Base-by-base conservation (phyloP, 164 flowering plant genomes). In the Macadamia integrifolia region DNA sequence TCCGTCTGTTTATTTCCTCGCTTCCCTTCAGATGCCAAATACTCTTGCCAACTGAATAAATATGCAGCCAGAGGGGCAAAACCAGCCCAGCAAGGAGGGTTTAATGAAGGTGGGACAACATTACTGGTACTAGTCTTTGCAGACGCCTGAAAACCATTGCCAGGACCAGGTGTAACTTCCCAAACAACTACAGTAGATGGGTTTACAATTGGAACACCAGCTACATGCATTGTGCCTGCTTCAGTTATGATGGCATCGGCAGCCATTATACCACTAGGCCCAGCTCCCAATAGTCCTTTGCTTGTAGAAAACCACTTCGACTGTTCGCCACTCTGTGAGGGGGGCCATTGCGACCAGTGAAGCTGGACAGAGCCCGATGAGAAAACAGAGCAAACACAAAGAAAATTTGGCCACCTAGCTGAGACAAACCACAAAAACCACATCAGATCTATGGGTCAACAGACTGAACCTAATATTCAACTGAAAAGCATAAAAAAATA, bases 241-340 rank as follows among this genome's bases (percentile, higher is more conserved):
- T 95, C 99, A 58, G 98, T 95, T 69, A 95, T 79, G 56, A 95
- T 92, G 30, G 93, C 99, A 86, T 95, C 99, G 75, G 94, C 99
- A 73, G 98, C 99, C 98, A 92, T 92, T 66, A 95, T 95, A 60
- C 99, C 99, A 80, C 99, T 95, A 43, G 99, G 99, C 28, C 99
- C 99, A 71, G 98, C 97, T 78, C 99, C 99, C 80, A 95, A 74
- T 30, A 95, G 83, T 58, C 98, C 98, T 83, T 92, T 95, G 75
- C 93, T 89, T 30, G 98, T 91, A 79, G 81, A 84, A 75, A 88
- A 95, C 99, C 99, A 95, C 77, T 89, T 92, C 65, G 91, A 76
- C 43, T 81, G 30, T 31, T 76, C 75, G 67, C 79, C 79, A 73
- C 61, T 82, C 72, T 82, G 88, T 65, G 70, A 72, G 55, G 90